These are phyloP conservation scores for Saccharomyces pastorianus DNA, from an alignment of 1,139 yeast genomes.

Conservation along the genomic window DNA sequence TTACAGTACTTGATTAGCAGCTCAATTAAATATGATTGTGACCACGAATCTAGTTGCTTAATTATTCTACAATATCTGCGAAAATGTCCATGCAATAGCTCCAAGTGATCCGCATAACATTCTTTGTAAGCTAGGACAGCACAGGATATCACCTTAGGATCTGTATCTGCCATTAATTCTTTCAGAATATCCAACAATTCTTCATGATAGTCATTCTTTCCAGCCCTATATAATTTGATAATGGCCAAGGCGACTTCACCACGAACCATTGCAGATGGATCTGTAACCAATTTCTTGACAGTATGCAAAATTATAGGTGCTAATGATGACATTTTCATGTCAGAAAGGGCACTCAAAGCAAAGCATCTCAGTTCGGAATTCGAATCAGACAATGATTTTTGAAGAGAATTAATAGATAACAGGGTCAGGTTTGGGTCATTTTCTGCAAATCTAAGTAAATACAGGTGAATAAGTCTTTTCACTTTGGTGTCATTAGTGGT, in stretches of 20 bases:
- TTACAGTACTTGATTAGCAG: slow-evolving; percentile 61
- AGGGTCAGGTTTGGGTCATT: slow-evolving; percentile 82
- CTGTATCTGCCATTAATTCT: slow-evolving; percentile 54
- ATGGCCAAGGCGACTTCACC: slow-evolving; percentile 74
- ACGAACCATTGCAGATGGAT: slow-evolving; percentile 72
- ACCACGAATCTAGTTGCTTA: slow-evolving; percentile 62
- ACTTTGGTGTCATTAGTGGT: slow-evolving; percentile 64
- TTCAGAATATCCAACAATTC: slow-evolving; percentile 45
- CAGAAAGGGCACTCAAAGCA: slow-evolving; percentile 72
- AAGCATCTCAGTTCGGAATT: slow-evolving; percentile 61
- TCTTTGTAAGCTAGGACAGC: slow-evolving; percentile 53
- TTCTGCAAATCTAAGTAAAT: slow-evolving; percentile 72
- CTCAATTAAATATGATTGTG: slow-evolving; percentile 56
- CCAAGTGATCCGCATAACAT: slow-evolving; percentile 49
- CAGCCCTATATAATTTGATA: slow-evolving; percentile 45
- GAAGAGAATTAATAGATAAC: slow-evolving; percentile 84
- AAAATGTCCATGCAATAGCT: slow-evolving; percentile 62
- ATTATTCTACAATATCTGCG: slow-evolving; percentile 52
- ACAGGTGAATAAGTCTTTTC: slow-evolving; percentile 70
- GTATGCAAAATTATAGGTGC: slow-evolving; percentile 72
- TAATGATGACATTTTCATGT: slow-evolving; percentile 71
- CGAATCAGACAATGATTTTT: slow-evolving; percentile 67
- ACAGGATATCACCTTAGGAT: slow-evolving; percentile 58
- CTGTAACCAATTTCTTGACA: slow-evolving; percentile 59
- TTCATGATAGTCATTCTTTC: slow-evolving; percentile 32